phyloP scores from a whole-genome alignment of 805 yeast species.

The Wickerhamomyces silvicola region DNA sequence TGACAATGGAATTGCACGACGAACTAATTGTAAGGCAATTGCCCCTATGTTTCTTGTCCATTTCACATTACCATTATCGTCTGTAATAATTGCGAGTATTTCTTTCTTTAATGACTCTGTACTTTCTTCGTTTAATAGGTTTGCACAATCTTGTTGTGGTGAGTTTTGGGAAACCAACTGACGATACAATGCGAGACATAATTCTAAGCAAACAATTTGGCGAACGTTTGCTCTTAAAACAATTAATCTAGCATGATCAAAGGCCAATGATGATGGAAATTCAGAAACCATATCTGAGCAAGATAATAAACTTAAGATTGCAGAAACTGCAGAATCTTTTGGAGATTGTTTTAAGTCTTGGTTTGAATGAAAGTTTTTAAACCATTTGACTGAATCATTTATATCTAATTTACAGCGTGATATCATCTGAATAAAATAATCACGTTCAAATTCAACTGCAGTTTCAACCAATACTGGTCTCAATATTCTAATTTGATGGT shows the following conservation, averaged over 20 bases:
- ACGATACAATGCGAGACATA: conserved; percentile 66
- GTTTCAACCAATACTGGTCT: conserved; percentile 82
- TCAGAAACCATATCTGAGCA: conserved; percentile 77
- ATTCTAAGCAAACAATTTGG: conserved; percentile 72
- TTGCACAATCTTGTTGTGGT: conserved; percentile 18
- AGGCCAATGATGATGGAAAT: conserved; percentile 77
- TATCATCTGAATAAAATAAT: conserved; percentile 73
- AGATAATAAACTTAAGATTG: conserved; percentile 59
- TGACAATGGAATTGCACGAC: conserved; percentile 26
- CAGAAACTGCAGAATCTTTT: conserved; percentile 19
- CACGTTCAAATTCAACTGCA: conserved; percentile 84
- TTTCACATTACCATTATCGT: conserved; percentile 79
- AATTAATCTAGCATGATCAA: conserved; percentile 76
- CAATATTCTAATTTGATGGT: conserved; percentile 82
- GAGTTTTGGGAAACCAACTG: conserved; percentile 43
- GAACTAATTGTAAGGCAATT: conserved; percentile 61
- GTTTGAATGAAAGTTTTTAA: conserved; percentile 12
- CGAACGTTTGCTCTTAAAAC: conserved; percentile 79
- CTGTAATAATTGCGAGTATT: conserved; percentile 72
- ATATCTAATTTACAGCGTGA: conserved; percentile 23
- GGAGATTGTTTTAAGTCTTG: conserved; percentile 8
- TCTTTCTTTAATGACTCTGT: conserved; percentile 54
- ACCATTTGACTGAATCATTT: conserved; percentile 24
- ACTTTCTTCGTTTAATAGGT: conserved; percentile 29
- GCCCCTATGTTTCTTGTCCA: conserved; percentile 82